Evolutionary conservation across 768 basidiomycete species (phyloP), one percentile per base, ranked within the genome.

Genomic region (Mrakia hoshinonis): DNA sequence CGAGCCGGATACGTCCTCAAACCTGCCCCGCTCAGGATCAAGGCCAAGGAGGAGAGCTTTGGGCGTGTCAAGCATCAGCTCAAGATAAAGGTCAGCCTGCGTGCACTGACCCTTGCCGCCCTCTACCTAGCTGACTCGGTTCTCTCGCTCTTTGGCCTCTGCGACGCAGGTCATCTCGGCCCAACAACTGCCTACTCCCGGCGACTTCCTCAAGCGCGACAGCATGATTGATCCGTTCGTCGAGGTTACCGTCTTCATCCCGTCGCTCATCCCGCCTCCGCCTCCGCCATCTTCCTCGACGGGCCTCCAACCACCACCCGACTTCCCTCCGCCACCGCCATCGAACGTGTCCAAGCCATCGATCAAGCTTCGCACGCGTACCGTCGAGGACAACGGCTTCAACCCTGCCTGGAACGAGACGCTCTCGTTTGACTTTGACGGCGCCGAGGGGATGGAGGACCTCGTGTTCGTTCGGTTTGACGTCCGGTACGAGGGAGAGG

Each of bases 1-100:
- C 85, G 89, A 6, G 83, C 85, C 1, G 95, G 95, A 0, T 96
- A 91, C 76, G 87, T 99, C 1, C 84, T 96, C 49, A 96, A 97
- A 78, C 95, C 95, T 1, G 83, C 83, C 3, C 86, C 88, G 2
- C 83, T 97, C 13, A 83, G 91, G 9, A 80, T 79, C n/a, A 81
- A 84, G 43, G 84, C 87, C 75, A 87, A 90, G 79, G 84, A 86
- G 24, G 78, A 85, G 12, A 77, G 89, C 38, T 74, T 79, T 51
- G 81, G 83, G 73, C 81, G 82, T 52, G 86, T 85, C 4, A 83
- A 82, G 60, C 87, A 90, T 75, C 80, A 81, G 67, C 80, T 93
- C 9, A 85, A 87, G 68, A 79, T 93, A 73, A 87, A 84, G 6
- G 87, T 89, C 12, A 43, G 61, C 48, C 60, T 36, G 13, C n/a